Evolutionary conservation across 805 yeast species (phyloP), one percentile per base, ranked within the genome.

Genomic region (Zygosaccharomyces bailii): DNA sequence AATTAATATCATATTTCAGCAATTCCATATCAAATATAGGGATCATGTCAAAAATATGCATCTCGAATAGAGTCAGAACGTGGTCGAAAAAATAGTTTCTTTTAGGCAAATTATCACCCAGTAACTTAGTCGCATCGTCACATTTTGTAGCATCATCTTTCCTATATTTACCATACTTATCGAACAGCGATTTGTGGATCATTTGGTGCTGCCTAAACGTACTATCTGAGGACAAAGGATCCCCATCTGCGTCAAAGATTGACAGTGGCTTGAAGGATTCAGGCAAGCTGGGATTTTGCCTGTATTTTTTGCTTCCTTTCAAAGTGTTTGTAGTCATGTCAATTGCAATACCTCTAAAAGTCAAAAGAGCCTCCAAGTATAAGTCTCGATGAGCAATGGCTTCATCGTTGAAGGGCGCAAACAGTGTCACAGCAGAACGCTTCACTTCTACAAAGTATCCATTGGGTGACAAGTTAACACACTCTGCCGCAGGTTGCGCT

Each of bases 331-430:
- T 50, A 10, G 56, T 54, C 46, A 48, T 54, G 6, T 50, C 48
- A 3, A 59, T 49, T 2, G 62, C 59, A 14, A 57, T 51, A 31
- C 49, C 45, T 29, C 63, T 44, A 32, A 57, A 59, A 13, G 54
- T 41, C 1, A 49, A 43, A 39, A 59, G 42, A 9, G 46, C 37
- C 29, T 51, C 50, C 43, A 61, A 43, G 39, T 58, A 61, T 2
- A 56, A 52, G 42, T 63, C 67, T 10, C 66, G 51, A 25, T 55
- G 57, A 20, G 49, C 53, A 24, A 58, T 57, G 6, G 62, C 53
- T 17, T 48, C 37, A 41, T 60, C 57, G 2, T 59, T 51, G 35
- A 59, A 54, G 2, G 55, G 45, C 1, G 59, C 43, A 42, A 53
- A 53, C 41, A 53, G 42, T 6, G 55, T 49, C 13, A 54, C 46